A percentile compares a stretch with the other conserved stretches of the same genome.
phyloP scores from a whole-genome alignment of 2,329 filamentous ascomycete genomes.

The Botrytis sinoallii region DNA sequence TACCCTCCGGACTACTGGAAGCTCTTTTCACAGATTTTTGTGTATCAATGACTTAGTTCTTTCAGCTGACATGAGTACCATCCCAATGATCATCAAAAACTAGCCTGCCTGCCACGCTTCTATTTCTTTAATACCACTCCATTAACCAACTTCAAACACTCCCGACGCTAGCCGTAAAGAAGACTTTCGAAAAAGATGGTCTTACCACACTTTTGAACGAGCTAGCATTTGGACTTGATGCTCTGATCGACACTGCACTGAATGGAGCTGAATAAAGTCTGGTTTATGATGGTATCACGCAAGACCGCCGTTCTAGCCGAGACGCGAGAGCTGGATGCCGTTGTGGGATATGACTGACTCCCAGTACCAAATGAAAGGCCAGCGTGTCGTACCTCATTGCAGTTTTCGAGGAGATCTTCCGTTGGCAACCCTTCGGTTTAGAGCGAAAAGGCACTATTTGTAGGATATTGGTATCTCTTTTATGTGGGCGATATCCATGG shows the following conservation, averaged over 20 bases:
- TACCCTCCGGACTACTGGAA: background rate
- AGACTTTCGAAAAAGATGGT: background rate
- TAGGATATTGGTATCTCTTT: no score
- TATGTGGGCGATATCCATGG: no score
- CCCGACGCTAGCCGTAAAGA: background rate
- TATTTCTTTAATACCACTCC: background rate
- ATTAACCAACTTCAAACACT: background rate
- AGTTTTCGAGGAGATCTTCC: no score
- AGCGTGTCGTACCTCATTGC: no score
- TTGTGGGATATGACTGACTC: no score
- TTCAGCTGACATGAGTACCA: background rate
- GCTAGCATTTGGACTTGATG: background rate
- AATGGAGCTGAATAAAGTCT: background rate
- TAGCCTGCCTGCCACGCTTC: background rate
- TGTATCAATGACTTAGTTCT: accelerated
- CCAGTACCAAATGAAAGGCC: no score
- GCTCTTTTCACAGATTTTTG: accelerated
- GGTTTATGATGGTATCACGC: no score
- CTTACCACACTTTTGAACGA: background rate
- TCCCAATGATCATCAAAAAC: no score
- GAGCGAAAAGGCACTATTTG: no score
- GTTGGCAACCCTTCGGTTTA: no score
- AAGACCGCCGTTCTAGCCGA: no score
- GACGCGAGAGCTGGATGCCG: no score
- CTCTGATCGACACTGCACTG: background rate